A percentile compares a stretch with the other conserved stretches of the same genome.
These are phyloP conservation scores for Staphylotrichum longicolle DNA, from an alignment of 495 filamentous ascomycete species.

Conservation along the genomic window DNA sequence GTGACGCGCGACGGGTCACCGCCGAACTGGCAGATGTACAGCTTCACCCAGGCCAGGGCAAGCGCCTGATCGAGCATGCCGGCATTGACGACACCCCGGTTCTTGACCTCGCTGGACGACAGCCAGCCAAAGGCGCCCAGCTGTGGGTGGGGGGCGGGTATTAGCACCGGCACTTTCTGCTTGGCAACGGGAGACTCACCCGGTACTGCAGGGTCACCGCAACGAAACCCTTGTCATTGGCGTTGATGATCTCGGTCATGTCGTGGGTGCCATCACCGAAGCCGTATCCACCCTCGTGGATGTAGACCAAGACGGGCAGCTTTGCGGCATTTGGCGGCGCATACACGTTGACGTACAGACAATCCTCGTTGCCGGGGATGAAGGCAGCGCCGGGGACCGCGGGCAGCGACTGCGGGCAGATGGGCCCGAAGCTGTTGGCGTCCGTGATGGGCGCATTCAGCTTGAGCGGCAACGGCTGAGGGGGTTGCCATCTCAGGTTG, in stretches of 20 bases:
- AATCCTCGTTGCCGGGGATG: constrained; percentile 38
- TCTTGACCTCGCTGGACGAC: constrained; percentile 27
- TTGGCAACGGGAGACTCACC: constrained; percentile 12
- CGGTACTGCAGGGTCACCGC: constrained; percentile 49
- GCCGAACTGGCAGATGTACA: constrained; percentile 65
- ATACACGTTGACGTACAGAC: constrained; percentile 44
- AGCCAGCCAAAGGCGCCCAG: constrained; percentile 36
- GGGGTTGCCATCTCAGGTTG: constrained; percentile 38
- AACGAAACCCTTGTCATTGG: constrained; percentile 45
- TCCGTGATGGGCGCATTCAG: constrained; percentile 15
- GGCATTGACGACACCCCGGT: constrained; percentile 32
- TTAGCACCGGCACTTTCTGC: too few relatives aligned
- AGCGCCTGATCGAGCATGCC: constrained; percentile 58
- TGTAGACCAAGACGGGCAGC: constrained; percentile 46
- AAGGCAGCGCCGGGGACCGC: constrained; percentile 15
- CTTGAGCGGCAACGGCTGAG: constrained; percentile 16
- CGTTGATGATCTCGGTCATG: constrained; percentile 43
- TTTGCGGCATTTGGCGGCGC: constrained; percentile 37
- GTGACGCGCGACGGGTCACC: constrained; percentile 67
- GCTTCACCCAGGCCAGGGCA: constrained; percentile 70
- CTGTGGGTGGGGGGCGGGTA: not conserved
- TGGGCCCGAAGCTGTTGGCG: constrained; percentile 20
- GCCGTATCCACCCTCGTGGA: constrained; percentile 53
- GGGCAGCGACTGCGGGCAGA: constrained; percentile 27
- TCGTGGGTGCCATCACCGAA: constrained; percentile 33